Evolutionary conservation across 805 yeast species (phyloP).

Genomic region (Metschnikowia chrysomelidarum): DNA sequence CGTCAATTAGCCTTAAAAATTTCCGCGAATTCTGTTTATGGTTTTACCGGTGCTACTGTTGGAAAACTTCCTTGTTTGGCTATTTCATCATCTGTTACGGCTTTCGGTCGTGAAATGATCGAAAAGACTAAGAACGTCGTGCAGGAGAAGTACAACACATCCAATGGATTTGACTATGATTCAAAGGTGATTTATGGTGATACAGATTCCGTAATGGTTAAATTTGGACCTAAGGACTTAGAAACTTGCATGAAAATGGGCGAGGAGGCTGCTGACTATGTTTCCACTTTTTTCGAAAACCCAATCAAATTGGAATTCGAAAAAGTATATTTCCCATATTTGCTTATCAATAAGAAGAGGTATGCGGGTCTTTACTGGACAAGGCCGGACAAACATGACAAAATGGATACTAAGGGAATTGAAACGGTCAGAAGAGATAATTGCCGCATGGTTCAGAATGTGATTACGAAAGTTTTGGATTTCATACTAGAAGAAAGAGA

Average conservation of each 20-base stretch:
- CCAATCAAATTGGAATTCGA: conserved; percentile 97
- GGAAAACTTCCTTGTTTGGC: conserved; percentile 97
- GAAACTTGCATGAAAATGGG: conserved; percentile 88
- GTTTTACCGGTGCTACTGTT: conserved; percentile 98
- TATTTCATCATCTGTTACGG: conserved; percentile 91
- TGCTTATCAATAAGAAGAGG: conserved; percentile 91
- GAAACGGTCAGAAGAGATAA: conserved; percentile 98
- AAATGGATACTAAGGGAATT: conserved; percentile 97
- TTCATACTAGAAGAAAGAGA: conserved; percentile 83
- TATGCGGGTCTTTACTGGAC: conserved; percentile 99
- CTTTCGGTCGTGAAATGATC: conserved; percentile 97
- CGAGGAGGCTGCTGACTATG: conserved; percentile 88
- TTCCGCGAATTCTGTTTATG: conserved; percentile 97
- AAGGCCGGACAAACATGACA: conserved; percentile 83
- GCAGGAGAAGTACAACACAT: conserved; percentile 71
- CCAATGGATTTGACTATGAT: conserved; percentile 81
- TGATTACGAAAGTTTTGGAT: conserved; percentile 86
- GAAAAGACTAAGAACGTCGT: conserved; percentile 87
- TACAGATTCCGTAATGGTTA: conserved; percentile 99
- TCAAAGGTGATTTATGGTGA: conserved; percentile 96
- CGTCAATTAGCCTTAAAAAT: conserved; percentile 94
- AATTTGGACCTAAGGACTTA: conserved; percentile 81
- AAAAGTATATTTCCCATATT: conserved; percentile 92
- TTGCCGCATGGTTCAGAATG: conserved; percentile 91
- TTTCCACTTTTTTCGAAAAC: conserved; percentile 70